These are phyloP conservation scores for Cicer pinnatifidum DNA, from an alignment of 306 rosid species.

Conservation along the genomic window DNA sequence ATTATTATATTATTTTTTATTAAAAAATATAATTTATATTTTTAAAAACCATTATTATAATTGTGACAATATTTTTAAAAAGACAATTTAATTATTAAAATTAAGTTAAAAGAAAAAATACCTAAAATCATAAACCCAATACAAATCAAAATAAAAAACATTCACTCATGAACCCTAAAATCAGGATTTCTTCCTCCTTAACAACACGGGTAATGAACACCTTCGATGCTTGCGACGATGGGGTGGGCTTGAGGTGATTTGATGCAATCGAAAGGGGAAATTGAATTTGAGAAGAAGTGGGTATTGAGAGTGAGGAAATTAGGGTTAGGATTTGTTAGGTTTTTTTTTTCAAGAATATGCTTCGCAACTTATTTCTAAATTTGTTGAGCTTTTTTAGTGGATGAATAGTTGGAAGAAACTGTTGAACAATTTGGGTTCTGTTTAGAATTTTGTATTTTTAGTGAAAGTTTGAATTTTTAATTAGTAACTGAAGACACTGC, in stretches of 20 bases:
- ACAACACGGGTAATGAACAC: slow-evolving; percentile 73
- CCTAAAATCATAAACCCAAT: no score
- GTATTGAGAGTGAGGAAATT: slow-evolving; percentile 33
- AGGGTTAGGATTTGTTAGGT: slow-evolving; percentile 37
- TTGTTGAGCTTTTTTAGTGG: slow-evolving; percentile 26
- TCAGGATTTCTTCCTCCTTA: no score
- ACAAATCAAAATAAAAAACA: no score
- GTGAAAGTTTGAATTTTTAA: slow-evolving; percentile 11
- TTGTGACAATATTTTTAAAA: no score
- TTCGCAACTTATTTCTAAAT: slow-evolving; percentile 24
- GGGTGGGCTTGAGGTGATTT: slow-evolving; percentile 82
- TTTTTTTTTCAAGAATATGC: slow-evolving; percentile 5
- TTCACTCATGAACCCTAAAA: no score
- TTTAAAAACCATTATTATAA: no score
- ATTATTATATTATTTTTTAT: no score
- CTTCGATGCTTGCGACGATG: slow-evolving; percentile 76
- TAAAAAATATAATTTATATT: no score
- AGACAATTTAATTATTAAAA: no score
- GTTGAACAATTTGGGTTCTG: neutral
- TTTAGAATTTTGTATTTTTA: neutral
- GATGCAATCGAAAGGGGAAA: slow-evolving; percentile 76
- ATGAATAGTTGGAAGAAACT: slow-evolving; percentile 6
- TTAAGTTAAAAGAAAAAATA: no score
- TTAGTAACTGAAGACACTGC: slow-evolving; percentile 41
- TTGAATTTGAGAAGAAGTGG: slow-evolving; percentile 47